Percentiles rank a stretch among this genome's conserved stretches.
Evolutionary conservation across 2,329 filamentous ascomycete species (phyloP).

Genomic region (Penicillium sp.): DNA sequence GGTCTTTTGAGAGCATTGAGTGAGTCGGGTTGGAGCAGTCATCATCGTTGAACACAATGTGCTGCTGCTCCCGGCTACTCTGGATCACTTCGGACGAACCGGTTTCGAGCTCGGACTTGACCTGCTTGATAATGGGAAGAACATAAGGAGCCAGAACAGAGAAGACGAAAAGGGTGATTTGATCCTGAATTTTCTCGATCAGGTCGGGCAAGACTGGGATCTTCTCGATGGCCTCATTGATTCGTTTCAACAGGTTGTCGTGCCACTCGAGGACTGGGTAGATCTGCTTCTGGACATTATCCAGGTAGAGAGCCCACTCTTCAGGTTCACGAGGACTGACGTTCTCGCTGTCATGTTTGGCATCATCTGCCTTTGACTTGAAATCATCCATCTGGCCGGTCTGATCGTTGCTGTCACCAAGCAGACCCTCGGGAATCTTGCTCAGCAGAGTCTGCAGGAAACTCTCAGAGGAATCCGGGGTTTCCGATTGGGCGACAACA

Average conservation of each 20-base stretch:
- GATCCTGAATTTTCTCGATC: constrained; percentile 80
- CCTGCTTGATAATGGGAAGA: constrained; percentile 78
- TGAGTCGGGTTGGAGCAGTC: constrained; percentile 78
- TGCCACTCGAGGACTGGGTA: constrained; percentile 91
- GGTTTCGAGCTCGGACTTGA: constrained; percentile 81
- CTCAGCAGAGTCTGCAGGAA: constrained; percentile 74
- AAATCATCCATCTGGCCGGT: constrained; percentile 75
- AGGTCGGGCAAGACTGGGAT: constrained; percentile 82
- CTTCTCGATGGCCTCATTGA: constrained; percentile 74
- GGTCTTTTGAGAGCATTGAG: constrained; percentile 94
- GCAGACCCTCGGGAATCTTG: constrained; percentile 76
- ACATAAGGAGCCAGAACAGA: constrained; percentile 86
- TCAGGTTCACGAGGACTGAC: constrained; percentile 79
- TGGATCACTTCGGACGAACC: constrained; percentile 85
- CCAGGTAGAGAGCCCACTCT: constrained; percentile 74
- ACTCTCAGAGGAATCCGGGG: constrained; percentile 65
- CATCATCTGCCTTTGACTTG: constrained; percentile 68
- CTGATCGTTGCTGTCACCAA: constrained; percentile 64
- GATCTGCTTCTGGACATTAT: constrained; percentile 71
- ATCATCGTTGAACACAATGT: constrained; percentile 81
- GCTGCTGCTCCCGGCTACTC: constrained; percentile 78
- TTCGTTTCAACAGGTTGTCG: constrained; percentile 77
- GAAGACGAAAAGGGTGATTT: constrained; percentile 86
- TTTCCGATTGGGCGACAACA: constrained; percentile 63
- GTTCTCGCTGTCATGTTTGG: constrained; percentile 70